phyloP scores from a whole-genome alignment of 2,329 filamentous ascomycete genomes.

The Talaromyces sp. region DNA sequence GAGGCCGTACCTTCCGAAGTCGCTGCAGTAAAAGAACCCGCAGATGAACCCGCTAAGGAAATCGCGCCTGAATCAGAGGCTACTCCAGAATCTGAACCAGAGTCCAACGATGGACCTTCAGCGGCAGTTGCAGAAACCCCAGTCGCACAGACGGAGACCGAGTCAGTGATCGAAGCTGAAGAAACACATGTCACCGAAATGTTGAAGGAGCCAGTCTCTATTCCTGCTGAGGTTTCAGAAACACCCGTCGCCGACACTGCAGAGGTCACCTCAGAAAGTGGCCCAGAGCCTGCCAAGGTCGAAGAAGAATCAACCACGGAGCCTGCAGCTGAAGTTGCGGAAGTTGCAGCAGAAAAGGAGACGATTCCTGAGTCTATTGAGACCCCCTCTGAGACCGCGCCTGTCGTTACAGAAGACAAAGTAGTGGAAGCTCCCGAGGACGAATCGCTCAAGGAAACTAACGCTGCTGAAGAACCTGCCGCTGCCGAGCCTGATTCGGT shows the following conservation, averaged over 20 bases:
- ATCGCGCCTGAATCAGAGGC: neutral
- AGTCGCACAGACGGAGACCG: neutral
- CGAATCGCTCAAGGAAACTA: neutral
- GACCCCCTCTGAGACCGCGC: neutral
- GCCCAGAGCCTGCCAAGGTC: neutral
- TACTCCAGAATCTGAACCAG: neutral
- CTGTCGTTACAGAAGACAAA: neutral
- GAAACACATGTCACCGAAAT: neutral
- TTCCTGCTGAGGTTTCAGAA: constrained; percentile 6
- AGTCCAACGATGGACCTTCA: neutral
- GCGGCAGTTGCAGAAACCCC: neutral
- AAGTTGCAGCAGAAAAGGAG: constrained; percentile 1
- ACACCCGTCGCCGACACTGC: neutral
- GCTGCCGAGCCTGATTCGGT: neutral
- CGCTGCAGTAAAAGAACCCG: neutral
- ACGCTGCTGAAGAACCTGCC: neutral
- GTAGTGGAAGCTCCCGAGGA: neutral
- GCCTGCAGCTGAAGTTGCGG: neutral
- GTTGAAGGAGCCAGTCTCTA: neutral
- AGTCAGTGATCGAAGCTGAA: neutral
- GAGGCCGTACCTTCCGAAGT: neutral
- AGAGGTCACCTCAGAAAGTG: neutral
- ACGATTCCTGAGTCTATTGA: neutral
- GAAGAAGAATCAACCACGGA: constrained; percentile 6
- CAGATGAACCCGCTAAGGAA: neutral